Conservation (phyloP, 345 rosid species). For the Arabis hirsuta region DNA sequence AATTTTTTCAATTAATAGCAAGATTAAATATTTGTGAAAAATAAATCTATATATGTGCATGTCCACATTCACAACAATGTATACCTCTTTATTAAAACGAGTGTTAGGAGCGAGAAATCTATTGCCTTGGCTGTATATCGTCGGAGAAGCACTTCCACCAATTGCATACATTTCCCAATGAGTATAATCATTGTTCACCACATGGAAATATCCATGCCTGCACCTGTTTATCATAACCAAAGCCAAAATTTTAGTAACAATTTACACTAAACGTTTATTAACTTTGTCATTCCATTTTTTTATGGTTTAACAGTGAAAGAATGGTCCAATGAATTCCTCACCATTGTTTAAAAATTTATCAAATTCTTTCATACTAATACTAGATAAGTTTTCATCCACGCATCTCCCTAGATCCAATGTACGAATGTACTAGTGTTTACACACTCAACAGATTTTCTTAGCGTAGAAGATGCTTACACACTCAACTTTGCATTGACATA, state of each 20-base stretch:
- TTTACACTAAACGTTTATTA: not conserved
- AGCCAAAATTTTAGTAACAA: not conserved
- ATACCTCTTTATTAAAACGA: constrained; percentile 62
- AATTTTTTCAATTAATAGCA: not conserved
- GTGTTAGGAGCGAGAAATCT: constrained; percentile 73
- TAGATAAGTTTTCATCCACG: not conserved
- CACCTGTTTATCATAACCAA: constrained; percentile 52
- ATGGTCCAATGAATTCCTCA: no score
- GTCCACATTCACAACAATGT: not conserved
- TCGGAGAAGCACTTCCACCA: constrained; percentile 83
- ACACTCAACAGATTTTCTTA: not conserved
- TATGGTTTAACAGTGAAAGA: not conserved
- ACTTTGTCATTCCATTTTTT: not conserved
- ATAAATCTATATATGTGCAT: no score
- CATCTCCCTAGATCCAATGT: not conserved
- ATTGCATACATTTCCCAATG: constrained; percentile 91
- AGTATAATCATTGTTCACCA: constrained; percentile 86
- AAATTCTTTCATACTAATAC: not conserved
- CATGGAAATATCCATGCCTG: constrained; percentile 80
- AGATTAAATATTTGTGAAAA: not conserved
- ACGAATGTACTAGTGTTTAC: not conserved
- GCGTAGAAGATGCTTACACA: not conserved
- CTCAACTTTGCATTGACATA: not conserved
- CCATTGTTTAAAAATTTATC: not conserved
- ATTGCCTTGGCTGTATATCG: constrained; percentile 82